Evolutionary conservation across 805 yeast genomes (phyloP).

Genomic region (Helenozyma rhizophorensis): DNA sequence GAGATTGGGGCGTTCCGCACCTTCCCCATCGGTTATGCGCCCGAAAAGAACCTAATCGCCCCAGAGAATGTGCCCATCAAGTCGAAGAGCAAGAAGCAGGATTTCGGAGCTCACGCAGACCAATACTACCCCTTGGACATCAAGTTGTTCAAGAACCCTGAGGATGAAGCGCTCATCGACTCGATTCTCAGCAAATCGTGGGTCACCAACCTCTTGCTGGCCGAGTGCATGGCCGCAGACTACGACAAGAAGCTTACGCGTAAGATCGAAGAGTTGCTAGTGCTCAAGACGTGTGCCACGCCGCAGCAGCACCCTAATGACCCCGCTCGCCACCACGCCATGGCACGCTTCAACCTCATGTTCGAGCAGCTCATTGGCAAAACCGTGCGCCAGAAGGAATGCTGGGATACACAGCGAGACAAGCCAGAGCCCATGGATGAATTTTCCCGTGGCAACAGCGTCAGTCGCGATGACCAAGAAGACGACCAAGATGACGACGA

Average conservation of each 20-base stretch:
- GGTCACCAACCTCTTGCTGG: conserved; percentile 14
- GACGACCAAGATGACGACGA: conserved; percentile 24
- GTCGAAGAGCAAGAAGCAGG: conserved; percentile 39
- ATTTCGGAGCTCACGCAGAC: conserved; percentile 68
- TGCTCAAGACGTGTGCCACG: not conserved
- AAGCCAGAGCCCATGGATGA: too few species aligned
- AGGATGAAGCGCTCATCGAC: conserved; percentile 42
- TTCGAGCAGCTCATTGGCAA: conserved; percentile 9
- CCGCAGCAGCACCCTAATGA: too few species aligned
- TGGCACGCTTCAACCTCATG: conserved; percentile 1
- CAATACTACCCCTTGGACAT: conserved; percentile 65
- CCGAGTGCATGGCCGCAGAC: not conserved
- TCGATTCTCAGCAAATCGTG: conserved; percentile 21
- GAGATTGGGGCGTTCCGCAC: conserved; percentile 91
- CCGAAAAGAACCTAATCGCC: conserved; percentile 4
- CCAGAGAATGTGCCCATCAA: not conserved
- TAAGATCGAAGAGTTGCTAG: not conserved
- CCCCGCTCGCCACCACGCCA: too few species aligned
- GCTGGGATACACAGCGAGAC: too few species aligned
- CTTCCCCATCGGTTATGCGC: conserved; percentile 35
- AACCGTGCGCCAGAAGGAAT: not conserved
- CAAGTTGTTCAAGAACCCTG: conserved; percentile 49
- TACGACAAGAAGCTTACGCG: conserved; percentile 5
- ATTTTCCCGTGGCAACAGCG: conserved; percentile 1
- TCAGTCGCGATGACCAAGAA: conserved; percentile 13